Percentiles rank a stretch among this genome's conserved stretches.
Conservation (phyloP, 176 grass and related monocot genomes). For the Microstegium vimineum region DNA sequence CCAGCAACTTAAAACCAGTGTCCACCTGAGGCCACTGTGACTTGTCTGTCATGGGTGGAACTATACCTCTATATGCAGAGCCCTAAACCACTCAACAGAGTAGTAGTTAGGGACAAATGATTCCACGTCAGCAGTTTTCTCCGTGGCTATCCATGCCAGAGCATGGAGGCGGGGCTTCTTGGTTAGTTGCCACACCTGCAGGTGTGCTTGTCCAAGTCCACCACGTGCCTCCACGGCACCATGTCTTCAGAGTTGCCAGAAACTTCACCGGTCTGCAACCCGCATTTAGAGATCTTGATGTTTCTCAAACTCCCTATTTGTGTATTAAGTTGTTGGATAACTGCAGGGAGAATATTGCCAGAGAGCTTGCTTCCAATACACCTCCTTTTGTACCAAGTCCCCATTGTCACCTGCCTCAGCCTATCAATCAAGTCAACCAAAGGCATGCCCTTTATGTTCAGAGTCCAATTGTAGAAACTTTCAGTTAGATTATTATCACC, state of each 20-base stretch:
- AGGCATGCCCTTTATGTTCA: slow-evolving; percentile 15
- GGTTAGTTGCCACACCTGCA: slow-evolving; percentile 17
- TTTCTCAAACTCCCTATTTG: neutral
- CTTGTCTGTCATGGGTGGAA: slow-evolving; percentile 2
- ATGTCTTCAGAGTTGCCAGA: neutral
- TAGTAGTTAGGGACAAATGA: slow-evolving; percentile 4
- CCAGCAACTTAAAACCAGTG: slow-evolving; percentile 16
- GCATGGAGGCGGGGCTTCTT: slow-evolving; percentile 11
- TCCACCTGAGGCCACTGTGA: slow-evolving; percentile 4
- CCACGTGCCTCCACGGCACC: slow-evolving; percentile 9
- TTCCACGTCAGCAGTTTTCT: neutral
- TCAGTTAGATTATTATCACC: slow-evolving; percentile 6
- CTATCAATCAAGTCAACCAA: slow-evolving; percentile 19
- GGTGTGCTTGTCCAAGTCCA: neutral
- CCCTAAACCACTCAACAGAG: slow-evolving; percentile 13
- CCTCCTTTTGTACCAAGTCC: neutral
- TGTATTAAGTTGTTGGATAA: slow-evolving; percentile 10
- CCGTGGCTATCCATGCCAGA: slow-evolving; percentile 3
- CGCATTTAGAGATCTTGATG: neutral
- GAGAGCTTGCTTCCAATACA: slow-evolving; percentile 10
- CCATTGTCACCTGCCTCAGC: slow-evolving; percentile 13
- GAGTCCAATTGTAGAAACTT: neutral
- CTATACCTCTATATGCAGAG: neutral
- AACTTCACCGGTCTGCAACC: neutral
- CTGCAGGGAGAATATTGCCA: slow-evolving; percentile 8